Evolutionary conservation across 768 basidiomycete genomes (phyloP), one percentile per base, ranked within the genome.

Genomic region (Mycena belliarum): DNA sequence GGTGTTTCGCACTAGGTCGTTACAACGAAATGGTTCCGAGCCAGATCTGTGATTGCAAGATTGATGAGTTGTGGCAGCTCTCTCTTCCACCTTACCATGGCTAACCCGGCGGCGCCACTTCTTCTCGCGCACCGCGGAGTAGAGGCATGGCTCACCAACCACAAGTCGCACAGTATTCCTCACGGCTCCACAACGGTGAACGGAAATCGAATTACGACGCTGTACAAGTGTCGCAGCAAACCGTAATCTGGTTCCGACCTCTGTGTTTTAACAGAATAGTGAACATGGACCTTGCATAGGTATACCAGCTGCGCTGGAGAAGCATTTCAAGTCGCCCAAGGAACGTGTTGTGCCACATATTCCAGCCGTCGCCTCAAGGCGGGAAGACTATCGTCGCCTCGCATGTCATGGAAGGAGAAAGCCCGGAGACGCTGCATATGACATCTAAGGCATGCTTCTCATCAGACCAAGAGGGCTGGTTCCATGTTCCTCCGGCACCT

Each of bases 111-210:
- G 4, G 11, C 52, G 18, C 6, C 41, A n/a, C 41, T 44, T 43
- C 10, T 53, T 15, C 35, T 51, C 15, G 20, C 42, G 16, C 52
- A 53, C 26, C 52, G 52, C 32, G 52, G 52, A 18, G 43, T 46
- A 1, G 52, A 46, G 21, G 52, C 44, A n/a, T 45, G 52, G 52
- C 24, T 53, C 0, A 46, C 52, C 7, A 11, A 53, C 42, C 2
- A 18, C 18, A 53, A 38, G 3, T 18, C 43, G 10, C 44, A 53
- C 11, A 53, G 7, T n/a, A 45, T 53, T 11, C 15, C 52, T 14
- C 52, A 37, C 16, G 49, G 33, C 14, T 7, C 15, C 7, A 18
- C 28, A 4, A 43, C n/a, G 2, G 24, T 52, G 3, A 7, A 12
- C 20, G 32, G 43, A 7, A 44, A 51, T 14, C 24, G 29, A 32